Base-by-base conservation (phyloP, 306 rosid genomes). In the Begonia loranthoides region DNA sequence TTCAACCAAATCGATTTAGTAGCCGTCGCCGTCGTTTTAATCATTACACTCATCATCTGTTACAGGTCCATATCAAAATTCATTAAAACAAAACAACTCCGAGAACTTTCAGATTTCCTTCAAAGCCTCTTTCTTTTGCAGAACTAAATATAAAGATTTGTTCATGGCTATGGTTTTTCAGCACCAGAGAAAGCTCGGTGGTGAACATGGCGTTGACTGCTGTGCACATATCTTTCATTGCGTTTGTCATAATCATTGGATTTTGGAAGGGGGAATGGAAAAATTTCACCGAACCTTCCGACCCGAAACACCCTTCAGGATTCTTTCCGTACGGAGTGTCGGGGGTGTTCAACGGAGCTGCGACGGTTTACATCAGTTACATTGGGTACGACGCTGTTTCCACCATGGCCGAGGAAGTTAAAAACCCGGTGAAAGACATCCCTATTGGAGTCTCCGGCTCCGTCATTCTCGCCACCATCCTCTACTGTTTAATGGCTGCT, bases 381-480 rank as follows among this genome's bases (percentile, higher is more conserved):
- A 89, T 89, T 45, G 97, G 97, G 40, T 89, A 85, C 65, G 95
- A 89, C 67, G 85, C 97, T 11, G 97, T 84, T 64, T 85, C 97
- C 65, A 89, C 97, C 19, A 66, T 89, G 82, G 97, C 97, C 17
- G 97, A 89, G 63, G 97, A 89, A 69, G 82, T 79, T 33, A 80
- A 72, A 61, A 77, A 74, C 52, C 97, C 95, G 59, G 66, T 69
- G 5, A 80, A 59, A 60, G 78, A 76, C 59, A 79, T 89, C 17
- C 97, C 97, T 8, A 53, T 89, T 57, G 95, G 97, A 63, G 85
- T 89, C 41, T 67, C 82, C 51, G 97, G 97, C 33, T 85, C 97
- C 15, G 97, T 89, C 67, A 75, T 85, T 46, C 76, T 82, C 61
- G 80, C 88, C 68, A 77, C 97, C 13, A 19, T 67, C 60, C 78